phyloP scores from a whole-genome alignment of 192 early-diverging fungal genomes.

The Kickxella alabastrina region DNA sequence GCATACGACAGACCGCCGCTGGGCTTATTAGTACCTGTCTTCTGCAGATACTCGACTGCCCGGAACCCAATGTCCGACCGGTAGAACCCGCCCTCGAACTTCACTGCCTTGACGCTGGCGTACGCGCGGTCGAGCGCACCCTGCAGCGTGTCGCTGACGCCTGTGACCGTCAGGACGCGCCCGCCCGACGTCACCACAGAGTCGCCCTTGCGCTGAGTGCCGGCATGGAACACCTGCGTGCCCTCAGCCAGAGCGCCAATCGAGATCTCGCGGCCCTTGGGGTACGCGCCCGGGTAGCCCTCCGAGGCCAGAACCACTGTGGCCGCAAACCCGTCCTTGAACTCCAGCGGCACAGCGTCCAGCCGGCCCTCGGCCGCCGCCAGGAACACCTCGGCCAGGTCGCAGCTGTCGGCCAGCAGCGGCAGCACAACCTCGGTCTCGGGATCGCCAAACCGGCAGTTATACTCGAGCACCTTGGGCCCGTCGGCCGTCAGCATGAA shows the following conservation, averaged over 20 bases:
- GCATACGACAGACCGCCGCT: constrained; percentile 79
- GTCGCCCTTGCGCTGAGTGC: constrained; percentile 62
- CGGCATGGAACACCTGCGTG: constrained; percentile 87
- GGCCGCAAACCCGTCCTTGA: constrained; percentile 74
- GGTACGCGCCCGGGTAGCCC: constrained; percentile 88
- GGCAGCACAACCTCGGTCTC: constrained; percentile 96
- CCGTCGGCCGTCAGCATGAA: constrained; percentile 91
- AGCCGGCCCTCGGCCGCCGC: constrained; percentile 86
- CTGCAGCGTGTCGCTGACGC: constrained; percentile 66
- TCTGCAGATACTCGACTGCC: constrained; percentile 51
- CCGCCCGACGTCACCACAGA: constrained; percentile 84
- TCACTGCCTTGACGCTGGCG: constrained; percentile 56
- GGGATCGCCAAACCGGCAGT: constrained; percentile 97
- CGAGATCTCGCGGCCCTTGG: constrained; percentile 75
- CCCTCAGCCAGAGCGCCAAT: constrained; percentile 48
- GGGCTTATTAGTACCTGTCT: constrained; percentile 31
- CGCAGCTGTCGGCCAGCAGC: constrained; percentile 74
- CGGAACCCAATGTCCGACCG: constrained; percentile 92
- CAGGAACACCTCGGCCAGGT: constrained; percentile 83
- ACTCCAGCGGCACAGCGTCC: constrained; percentile 75
- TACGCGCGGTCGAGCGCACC: constrained; percentile 80
- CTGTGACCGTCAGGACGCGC: constrained; percentile 92
- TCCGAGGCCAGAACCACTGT: constrained; percentile 90
- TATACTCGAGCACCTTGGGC: constrained; percentile 96
- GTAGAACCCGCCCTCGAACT: constrained; percentile 86